These are phyloP conservation scores for Arachnomyces sp. DNA, from an alignment of 2,329 filamentous ascomycete genomes.

Conservation along the genomic window DNA sequence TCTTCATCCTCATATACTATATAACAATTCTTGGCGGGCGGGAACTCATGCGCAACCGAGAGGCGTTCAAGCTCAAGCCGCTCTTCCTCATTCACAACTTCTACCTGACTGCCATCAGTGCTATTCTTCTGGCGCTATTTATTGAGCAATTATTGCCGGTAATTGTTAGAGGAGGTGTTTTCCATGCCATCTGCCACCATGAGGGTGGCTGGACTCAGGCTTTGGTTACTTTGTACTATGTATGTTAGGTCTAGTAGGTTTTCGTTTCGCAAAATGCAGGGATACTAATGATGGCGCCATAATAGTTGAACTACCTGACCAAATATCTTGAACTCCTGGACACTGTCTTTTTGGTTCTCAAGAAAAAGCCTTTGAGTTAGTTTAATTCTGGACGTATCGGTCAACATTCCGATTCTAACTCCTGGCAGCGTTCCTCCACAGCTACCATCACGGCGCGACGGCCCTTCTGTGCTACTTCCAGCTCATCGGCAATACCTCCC, in stretches of 20 bases:
- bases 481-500: slow-evolving; percentile 82
- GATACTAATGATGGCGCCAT: background rate
- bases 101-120: slow-evolving; percentile 80
- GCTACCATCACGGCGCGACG: slow-evolving; percentile 96
- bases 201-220: slow-evolving; percentile 90
- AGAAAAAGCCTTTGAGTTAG: slow-evolving; percentile 99
- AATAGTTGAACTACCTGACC: slow-evolving; percentile 90
- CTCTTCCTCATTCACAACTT: slow-evolving; percentile 97
- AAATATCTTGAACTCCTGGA: slow-evolving; percentile 95
- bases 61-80: slow-evolving; percentile 76
- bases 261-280: background rate
- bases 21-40: slow-evolving; percentile 86
- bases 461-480: slow-evolving; percentile 97
- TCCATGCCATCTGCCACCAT: slow-evolving; percentile 71
- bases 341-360: slow-evolving; percentile 93
- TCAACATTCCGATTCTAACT: too few species aligned
- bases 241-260: slow-evolving; percentile 44
- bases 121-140: slow-evolving; percentile 71
- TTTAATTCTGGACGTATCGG: too few species aligned
- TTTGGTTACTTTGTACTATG: slow-evolving; percentile 92
- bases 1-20: slow-evolving; percentile 84
- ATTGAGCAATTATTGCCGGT: slow-evolving; percentile 85
- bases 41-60: slow-evolving; percentile 81
- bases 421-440: slow-evolving; percentile 99
- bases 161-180: slow-evolving; percentile 70